Evolutionary conservation across 352 stramenopile species (phyloP).

Genomic region (Phytophthora citrophthora): DNA sequence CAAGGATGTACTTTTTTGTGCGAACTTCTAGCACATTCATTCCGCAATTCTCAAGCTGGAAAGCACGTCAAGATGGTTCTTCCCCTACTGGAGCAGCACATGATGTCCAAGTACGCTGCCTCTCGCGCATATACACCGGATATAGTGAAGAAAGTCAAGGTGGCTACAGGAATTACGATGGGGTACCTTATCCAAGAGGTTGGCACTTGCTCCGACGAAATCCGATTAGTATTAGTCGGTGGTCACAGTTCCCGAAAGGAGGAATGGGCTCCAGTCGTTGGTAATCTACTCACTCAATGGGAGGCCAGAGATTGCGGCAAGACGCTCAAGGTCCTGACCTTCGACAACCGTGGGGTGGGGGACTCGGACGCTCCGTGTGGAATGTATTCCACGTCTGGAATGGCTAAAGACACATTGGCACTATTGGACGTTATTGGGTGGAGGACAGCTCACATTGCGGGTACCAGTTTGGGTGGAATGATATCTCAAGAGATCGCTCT

Average conservation of each 20-base stretch:
- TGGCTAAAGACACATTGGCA: slow-evolving; percentile 61
- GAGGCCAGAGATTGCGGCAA: slow-evolving; percentile 8
- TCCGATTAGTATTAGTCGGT: slow-evolving; percentile 51
- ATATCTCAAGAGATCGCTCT: slow-evolving; percentile 43
- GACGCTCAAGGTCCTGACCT: slow-evolving; percentile 50
- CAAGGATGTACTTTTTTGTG: too few species aligned
- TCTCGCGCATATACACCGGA: slow-evolving; percentile 30
- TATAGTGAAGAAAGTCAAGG: slow-evolving; percentile 34
- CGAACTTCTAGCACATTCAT: background rate
- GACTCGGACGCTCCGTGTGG: slow-evolving; percentile 54
- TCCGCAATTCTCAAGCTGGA: background rate
- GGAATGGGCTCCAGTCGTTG: slow-evolving; percentile 41
- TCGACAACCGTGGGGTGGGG: slow-evolving; percentile 68
- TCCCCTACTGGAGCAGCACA: slow-evolving; percentile 45
- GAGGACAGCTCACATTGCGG: slow-evolving; percentile 52
- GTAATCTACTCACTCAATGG: slow-evolving; percentile 43
- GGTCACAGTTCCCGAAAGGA: slow-evolving; percentile 55
- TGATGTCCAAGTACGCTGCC: slow-evolving; percentile 41
- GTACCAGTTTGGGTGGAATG: slow-evolving; percentile 75
- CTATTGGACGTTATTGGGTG: slow-evolving; percentile 60
- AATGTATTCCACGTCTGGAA: slow-evolving; percentile 60
- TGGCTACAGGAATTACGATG: slow-evolving; percentile 52
- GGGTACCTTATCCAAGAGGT: slow-evolving; percentile 54
- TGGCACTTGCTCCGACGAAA: slow-evolving; percentile 24
- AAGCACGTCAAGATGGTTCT: background rate